Conservation (phyloP, 2,329 filamentous ascomycete species). For the Lasiodiplodia citricola region DNA sequence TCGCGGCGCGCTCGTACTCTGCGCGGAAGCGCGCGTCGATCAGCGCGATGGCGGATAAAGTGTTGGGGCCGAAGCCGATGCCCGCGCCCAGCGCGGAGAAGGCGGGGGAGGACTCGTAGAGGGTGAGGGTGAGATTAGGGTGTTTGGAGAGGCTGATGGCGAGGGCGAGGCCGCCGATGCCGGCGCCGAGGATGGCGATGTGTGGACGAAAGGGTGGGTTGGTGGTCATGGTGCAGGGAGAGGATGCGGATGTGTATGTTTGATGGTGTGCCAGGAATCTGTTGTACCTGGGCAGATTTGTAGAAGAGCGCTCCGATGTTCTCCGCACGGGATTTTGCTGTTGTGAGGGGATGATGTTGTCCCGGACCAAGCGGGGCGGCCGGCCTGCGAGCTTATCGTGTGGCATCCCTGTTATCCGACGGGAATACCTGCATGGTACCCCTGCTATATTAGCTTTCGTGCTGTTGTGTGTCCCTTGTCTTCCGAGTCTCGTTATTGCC, state of each 20-base stretch:
- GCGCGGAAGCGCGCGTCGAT: slow-evolving; percentile 47
- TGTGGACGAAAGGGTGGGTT: neutral
- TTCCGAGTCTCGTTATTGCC: no score
- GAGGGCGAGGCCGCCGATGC: slow-evolving; percentile 27
- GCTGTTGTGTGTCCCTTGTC: no score
- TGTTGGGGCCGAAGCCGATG: slow-evolving; percentile 46
- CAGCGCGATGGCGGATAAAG: slow-evolving; percentile 49
- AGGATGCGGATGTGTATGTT: neutral
- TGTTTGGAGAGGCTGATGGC: slow-evolving; percentile 23
- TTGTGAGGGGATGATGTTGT: neutral
- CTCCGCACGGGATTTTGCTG: neutral
- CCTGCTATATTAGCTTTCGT: no score
- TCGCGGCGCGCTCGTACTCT: slow-evolving; percentile 47
- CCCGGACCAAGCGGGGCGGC: no score
- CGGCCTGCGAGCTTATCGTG: no score
- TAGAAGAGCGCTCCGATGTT: neutral
- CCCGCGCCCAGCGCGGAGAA: slow-evolving; percentile 29
- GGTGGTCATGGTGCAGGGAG: no score
- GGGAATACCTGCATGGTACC: no score
- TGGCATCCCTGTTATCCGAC: no score
- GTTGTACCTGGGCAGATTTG: neutral
- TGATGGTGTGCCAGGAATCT: neutral
- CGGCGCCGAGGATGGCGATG: slow-evolving; percentile 27
- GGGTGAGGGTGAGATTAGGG: neutral
- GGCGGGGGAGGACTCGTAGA: slow-evolving; percentile 22